Evolutionary conservation across 2,329 filamentous ascomycete species (phyloP).

Genomic region (Talaromyces marneffei): DNA sequence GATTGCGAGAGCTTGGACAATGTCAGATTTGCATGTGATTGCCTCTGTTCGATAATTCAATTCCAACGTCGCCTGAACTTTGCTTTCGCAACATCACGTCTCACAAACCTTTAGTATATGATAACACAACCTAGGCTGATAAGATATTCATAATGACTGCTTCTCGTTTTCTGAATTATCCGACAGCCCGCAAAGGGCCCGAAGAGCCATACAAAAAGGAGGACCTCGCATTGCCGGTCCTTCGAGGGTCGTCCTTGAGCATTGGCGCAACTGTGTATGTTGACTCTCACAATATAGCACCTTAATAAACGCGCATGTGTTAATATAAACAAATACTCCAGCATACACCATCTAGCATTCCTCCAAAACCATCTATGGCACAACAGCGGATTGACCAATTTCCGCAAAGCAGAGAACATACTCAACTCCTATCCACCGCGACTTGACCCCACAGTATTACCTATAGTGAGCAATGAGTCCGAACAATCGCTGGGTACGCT

Average conservation of each 20-base stretch:
- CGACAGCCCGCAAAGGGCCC: conserved; percentile 35
- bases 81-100: not conserved
- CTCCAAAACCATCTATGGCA: conserved; percentile 63
- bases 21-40: conserved; percentile 8
- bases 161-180: conserved; percentile 31
- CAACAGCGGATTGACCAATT: conserved; percentile 60
- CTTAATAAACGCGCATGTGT: not conserved
- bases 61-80: not conserved
- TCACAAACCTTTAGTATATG: not conserved
- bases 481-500: conserved; percentile 19
- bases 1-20: not conserved
- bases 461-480: conserved; percentile 23
- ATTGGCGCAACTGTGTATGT: conserved; percentile 58
- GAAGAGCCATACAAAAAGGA: conserved; percentile 42
- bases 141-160: conserved; percentile 3
- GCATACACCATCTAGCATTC: conserved; percentile 54
- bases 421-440: conserved; percentile 51
- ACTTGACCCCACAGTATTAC: conserved; percentile 55
- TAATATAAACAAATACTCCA: conserved; percentile 21
- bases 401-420: conserved; percentile 48
- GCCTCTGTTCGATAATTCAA: not conserved
- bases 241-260: conserved; percentile 61
- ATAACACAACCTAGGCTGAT: not conserved
- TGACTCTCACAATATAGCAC: not conserved
- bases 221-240: conserved; percentile 61